phyloP scores from a whole-genome alignment of 2,329 filamentous ascomycete species.

The Fonsecaea erecta region DNA sequence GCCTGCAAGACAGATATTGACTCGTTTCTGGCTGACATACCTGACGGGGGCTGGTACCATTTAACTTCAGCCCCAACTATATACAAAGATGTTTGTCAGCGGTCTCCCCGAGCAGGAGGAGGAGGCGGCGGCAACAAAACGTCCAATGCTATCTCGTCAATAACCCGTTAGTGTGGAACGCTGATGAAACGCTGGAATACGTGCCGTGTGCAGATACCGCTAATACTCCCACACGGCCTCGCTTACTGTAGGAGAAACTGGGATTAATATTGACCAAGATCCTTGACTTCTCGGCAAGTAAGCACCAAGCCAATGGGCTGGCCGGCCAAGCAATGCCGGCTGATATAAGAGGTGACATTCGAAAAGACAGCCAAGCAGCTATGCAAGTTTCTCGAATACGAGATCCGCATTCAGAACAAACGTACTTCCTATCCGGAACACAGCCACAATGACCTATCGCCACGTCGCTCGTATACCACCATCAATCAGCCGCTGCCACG shows the following conservation, averaged over 20 bases:
- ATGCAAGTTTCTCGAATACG: neutral
- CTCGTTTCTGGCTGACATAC: neutral
- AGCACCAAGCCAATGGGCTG: neutral
- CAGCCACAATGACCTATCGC: neutral
- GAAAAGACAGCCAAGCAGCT: neutral
- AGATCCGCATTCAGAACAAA: neutral
- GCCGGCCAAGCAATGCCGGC: neutral
- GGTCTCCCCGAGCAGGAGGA: neutral
- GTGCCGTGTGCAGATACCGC: neutral
- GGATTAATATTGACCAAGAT: neutral
- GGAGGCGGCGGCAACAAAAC: too few species aligned
- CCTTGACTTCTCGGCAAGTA: neutral
- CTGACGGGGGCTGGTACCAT: neutral
- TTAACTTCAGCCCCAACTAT: neutral
- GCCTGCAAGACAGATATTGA: neutral
- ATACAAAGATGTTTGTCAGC: neutral
- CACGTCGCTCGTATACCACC: neutral
- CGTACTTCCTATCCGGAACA: constrained; percentile 7
- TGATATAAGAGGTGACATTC: neutral
- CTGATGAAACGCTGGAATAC: neutral
- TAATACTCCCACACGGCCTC: neutral
- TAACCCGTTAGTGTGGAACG: neutral
- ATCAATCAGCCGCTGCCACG: neutral
- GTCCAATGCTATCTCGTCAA: neutral
- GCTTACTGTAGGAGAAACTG: neutral